Conservation (phyloP, 768 basidiomycete species). For the Leccinum uliginosum region DNA sequence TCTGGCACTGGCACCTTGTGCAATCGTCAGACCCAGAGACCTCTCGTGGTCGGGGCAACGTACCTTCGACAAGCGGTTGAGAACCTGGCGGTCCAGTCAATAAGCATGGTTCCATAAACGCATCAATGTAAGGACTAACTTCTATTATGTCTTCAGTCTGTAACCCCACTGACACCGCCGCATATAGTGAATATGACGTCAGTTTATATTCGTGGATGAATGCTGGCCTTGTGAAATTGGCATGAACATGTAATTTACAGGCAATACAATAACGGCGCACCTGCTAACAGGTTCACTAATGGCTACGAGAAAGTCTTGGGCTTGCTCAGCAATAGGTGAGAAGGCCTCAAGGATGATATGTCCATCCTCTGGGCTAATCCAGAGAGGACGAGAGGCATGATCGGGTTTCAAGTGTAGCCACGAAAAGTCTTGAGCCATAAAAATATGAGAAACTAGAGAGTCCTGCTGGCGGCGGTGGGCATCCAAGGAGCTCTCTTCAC, state of each 20-base stretch:
- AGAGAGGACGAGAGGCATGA: slow-evolving; percentile 87
- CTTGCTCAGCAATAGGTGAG: slow-evolving; percentile 95
- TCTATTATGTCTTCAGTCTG: slow-evolving; percentile 99
- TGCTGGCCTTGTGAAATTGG: slow-evolving; percentile 61
- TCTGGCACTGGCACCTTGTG: slow-evolving; percentile 87
- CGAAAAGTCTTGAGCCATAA: slow-evolving; percentile 82
- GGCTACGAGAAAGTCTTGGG: slow-evolving; percentile 96
- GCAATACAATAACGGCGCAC: slow-evolving; percentile 45
- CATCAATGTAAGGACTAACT: slow-evolving; percentile 45
- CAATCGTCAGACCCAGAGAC: slow-evolving; percentile 3
- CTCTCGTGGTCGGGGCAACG: slow-evolving; percentile 2
- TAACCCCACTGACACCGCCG: slow-evolving; percentile 96
- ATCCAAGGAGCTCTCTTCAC: slow-evolving; percentile 52
- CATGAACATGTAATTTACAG: slow-evolving; percentile 28
- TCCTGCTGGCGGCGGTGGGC: slow-evolving; percentile 71
- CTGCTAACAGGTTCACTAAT: slow-evolving; percentile 98
- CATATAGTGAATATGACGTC: slow-evolving; percentile 96
- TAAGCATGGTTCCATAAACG: slow-evolving; percentile 27
- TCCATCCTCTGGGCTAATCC: slow-evolving; percentile 91
- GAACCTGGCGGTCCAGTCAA: slow-evolving; percentile 47
- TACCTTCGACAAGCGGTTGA: slow-evolving; percentile 77
- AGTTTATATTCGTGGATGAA: slow-evolving; percentile 99
- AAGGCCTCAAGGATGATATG: slow-evolving; percentile 97
- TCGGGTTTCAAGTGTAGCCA: slow-evolving; percentile 86
- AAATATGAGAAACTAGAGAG: slow-evolving; percentile 73